Base-by-base conservation (phyloP, 768 basidiomycete genomes). In the Trametes sanguinea region DNA sequence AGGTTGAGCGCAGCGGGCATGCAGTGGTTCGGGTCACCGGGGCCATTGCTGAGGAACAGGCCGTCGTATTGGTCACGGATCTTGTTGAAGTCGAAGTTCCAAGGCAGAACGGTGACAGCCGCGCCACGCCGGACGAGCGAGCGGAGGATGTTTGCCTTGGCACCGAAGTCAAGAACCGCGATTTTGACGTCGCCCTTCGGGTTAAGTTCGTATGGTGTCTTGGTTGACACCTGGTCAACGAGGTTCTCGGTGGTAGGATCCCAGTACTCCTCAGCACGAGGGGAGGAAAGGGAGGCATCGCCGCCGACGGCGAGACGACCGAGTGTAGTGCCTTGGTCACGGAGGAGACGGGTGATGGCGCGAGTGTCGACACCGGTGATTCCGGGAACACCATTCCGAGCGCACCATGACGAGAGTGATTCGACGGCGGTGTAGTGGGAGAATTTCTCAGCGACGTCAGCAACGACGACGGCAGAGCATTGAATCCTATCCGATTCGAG, bases 281-380 rank as follows among this genome's bases (percentile, higher is more conserved):
- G 95, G 0, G 82, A 70, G 40, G 87, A 79, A 11, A 82, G 76
- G 1, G 81, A 78, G 16, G 81, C 80, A 65, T 94, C 94, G 0
- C 81, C 72, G 3, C 96, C 97, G 48, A 97, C 74, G 30, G 94
- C 92, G 39, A 99, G 78, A 52, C 90, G 89, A 50, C 96, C 96
- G 9, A 98, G 88, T 0, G 96, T 99, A 10, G 96, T 98, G 44
- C 97, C 97, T 68, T 98, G 95, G 71, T 98, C 94, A 67, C 97
- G 93, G 50, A 99, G 83, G 4, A 99, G 81, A 29, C 84, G 83
- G 10, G 97, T 99, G 71, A 99, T 92, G 16, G 97, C 97, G 57
- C 96, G 93, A 33, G 97, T 99, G 73, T 98, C 97, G 65, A 98
- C 94, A 32, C 95, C 96, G 4, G 95, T 95, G 69, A 98, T 90